These are phyloP conservation scores for Trametes punicea DNA, from an alignment of 768 basidiomycete genomes.

Conservation along the genomic window DNA sequence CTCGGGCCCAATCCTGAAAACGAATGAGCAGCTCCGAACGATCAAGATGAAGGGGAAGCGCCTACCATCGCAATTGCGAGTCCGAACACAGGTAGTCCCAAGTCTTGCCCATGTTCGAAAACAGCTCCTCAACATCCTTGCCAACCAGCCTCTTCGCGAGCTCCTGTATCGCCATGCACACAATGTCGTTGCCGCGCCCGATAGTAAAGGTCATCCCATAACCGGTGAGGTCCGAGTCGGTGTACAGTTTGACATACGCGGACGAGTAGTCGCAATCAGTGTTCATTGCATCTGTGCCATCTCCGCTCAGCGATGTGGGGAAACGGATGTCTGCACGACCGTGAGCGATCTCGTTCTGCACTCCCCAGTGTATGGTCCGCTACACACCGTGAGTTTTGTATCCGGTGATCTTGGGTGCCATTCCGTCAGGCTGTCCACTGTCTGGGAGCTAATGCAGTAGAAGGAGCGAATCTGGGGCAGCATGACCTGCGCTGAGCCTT, in stretches of 20 bases:
- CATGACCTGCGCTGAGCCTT: constrained; percentile 1
- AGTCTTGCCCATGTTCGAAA: constrained; percentile 85
- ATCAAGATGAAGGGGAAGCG: not conserved
- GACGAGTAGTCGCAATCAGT: constrained; percentile 95
- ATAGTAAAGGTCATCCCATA: constrained; percentile 95
- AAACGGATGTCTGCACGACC: constrained; percentile 75
- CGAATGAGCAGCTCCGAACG: not conserved
- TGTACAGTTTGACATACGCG: constrained; percentile 80
- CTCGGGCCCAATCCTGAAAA: constrained; percentile 80
- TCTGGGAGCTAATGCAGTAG: not conserved
- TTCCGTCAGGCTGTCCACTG: not conserved
- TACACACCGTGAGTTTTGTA: constrained; percentile 56
- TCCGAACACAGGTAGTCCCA: constrained; percentile 88
- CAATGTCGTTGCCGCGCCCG: constrained; percentile 93
- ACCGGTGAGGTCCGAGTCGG: constrained; percentile 70
- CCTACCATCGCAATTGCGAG: constrained; percentile 86
- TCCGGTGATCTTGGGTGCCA: constrained; percentile 46
- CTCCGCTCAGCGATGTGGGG: constrained; percentile 86
- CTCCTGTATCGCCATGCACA: constrained; percentile 76
- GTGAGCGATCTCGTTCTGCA: not conserved
- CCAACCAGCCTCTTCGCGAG: constrained; percentile 82
- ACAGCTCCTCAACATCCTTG: constrained; percentile 76
- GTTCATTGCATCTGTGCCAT: constrained; percentile 97
- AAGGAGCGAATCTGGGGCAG: not conserved
- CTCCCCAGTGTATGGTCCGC: not conserved